Conservation (phyloP, 2,329 filamentous ascomycete species). For the Fusarium annulatum region DNA sequence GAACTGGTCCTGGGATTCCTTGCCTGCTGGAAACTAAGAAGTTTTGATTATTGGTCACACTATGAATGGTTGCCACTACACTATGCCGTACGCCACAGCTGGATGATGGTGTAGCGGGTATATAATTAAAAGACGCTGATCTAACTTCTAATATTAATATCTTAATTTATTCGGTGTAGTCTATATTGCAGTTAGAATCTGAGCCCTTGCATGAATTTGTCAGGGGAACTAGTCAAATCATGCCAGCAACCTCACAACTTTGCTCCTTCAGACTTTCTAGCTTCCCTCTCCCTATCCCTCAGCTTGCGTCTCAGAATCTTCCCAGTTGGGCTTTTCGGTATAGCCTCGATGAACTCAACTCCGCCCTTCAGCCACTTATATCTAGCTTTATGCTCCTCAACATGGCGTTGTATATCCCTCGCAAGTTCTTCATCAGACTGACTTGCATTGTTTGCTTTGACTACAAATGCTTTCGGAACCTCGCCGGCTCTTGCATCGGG, state of each 20-base stretch:
- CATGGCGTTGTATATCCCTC: slow-evolving; percentile 66
- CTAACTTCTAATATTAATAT: neutral
- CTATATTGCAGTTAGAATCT: too few relatives aligned
- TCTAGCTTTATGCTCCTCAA: slow-evolving; percentile 72
- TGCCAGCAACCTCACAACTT: neutral
- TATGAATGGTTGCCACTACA: too few relatives aligned
- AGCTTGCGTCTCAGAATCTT: slow-evolving; percentile 64
- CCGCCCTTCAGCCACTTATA: slow-evolving; percentile 75
- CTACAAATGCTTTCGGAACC: slow-evolving; percentile 71
- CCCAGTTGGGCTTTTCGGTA: slow-evolving; percentile 78
- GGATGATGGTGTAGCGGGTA: too few relatives aligned
- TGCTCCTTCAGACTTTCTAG: neutral
- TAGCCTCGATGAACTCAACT: slow-evolving; percentile 70
- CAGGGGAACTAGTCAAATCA: neutral
- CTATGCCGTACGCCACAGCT: too few relatives aligned
- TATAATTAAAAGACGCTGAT: neutral
- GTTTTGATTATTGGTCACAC: too few relatives aligned
- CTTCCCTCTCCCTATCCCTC: slow-evolving; percentile 1
- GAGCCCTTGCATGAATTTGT: rapidly evolving
- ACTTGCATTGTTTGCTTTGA: slow-evolving; percentile 56
- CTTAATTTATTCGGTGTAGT: neutral
- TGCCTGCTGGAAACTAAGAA: neutral
- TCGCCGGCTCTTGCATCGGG: slow-evolving; percentile 69
- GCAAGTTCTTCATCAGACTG: slow-evolving; percentile 61
- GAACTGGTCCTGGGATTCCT: neutral